Evolutionary conservation across 371 early-diverging fungal species (phyloP).

Genomic region (Rhizopus microsporus): DNA sequence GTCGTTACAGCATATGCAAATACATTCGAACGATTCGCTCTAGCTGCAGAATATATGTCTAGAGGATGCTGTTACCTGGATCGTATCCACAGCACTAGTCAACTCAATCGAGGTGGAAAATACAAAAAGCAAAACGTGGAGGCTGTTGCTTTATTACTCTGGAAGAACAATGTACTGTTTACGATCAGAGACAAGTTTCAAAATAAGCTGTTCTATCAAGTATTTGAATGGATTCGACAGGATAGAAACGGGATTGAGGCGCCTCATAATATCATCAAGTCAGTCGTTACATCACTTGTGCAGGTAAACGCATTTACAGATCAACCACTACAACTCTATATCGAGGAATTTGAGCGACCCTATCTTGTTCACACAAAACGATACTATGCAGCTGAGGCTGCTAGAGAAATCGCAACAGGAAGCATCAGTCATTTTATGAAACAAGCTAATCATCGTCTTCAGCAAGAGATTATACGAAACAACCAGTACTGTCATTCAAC

Average conservation of each 20-base stretch:
- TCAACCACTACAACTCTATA: constrained; percentile 71
- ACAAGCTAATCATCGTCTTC: constrained; percentile 53
- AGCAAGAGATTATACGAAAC: constrained; percentile 60
- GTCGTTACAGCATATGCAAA: constrained; percentile 71
- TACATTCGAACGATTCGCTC: constrained; percentile 71
- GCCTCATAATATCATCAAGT: constrained; percentile 57
- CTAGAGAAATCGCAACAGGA: constrained; percentile 54
- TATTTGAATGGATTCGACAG: constrained; percentile 68
- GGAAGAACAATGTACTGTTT: constrained; percentile 72
- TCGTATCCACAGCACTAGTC: constrained; percentile 46
- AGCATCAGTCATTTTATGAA: constrained; percentile 74
- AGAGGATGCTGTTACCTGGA: constrained; percentile 79
- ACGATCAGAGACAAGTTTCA: constrained; percentile 60
- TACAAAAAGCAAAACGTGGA: constrained; percentile 69
- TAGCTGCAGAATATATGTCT: constrained; percentile 67
- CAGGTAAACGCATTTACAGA: constrained; percentile 70
- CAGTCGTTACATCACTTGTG: constrained; percentile 66
- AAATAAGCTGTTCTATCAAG: constrained; percentile 70
- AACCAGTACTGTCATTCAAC: constrained; percentile 67
- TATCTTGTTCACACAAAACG: constrained; percentile 68
- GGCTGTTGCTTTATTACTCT: constrained; percentile 71
- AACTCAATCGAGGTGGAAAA: constrained; percentile 37
- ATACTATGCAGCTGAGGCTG: constrained; percentile 79
- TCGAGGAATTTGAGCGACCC: constrained; percentile 79
- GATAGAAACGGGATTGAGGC: constrained; percentile 73